A percentile compares a stretch with the other conserved stretches of the same genome.
These are phyloP conservation scores for Fusarium piperis DNA, from an alignment of 2,329 filamentous ascomycete genomes.

Conservation along the genomic window DNA sequence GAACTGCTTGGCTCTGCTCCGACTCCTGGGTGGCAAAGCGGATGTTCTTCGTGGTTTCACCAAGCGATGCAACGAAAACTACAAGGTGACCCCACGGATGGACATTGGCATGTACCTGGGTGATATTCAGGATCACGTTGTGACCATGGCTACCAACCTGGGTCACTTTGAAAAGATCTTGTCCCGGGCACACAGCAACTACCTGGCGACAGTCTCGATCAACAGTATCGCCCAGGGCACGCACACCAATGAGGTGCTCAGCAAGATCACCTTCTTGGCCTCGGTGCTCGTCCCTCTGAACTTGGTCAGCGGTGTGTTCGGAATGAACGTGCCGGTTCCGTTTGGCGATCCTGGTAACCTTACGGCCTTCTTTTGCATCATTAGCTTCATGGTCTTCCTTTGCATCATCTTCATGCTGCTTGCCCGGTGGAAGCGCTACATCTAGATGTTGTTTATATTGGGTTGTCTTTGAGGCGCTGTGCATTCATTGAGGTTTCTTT, in stretches of 20 bases:
- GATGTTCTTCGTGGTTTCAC: conserved; percentile 98
- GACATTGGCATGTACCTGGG: conserved; percentile 97
- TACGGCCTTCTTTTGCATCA: conserved; percentile 36
- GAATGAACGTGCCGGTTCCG: conserved; percentile 86
- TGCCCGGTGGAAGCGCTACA: conserved; percentile 59
- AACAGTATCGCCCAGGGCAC: conserved; percentile 91
- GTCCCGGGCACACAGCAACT: conserved; percentile 92
- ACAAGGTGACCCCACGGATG: conserved; percentile 92
- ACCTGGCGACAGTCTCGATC: conserved; percentile 92
- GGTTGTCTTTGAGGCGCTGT: not conserved
- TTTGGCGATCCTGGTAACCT: conserved; percentile 67
- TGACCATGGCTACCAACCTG: conserved; percentile 98
- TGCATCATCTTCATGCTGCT: conserved; percentile 57
- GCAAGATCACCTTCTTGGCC: conserved; percentile 93
- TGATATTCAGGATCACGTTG: conserved; percentile 98
- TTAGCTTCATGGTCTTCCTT: conserved; percentile 61
- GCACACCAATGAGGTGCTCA: conserved; percentile 85
- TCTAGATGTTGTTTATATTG: conserved; percentile 46
- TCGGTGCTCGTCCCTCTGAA: conserved; percentile 98
- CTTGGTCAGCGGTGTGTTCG: conserved; percentile 85
- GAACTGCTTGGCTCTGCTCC: conserved; percentile 92
- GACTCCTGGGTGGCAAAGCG: conserved; percentile 95
- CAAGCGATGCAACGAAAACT: conserved; percentile 98
- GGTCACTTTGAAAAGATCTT: conserved; percentile 98
- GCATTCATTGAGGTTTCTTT: conserved; percentile 18